Conservation (phyloP, 768 basidiomycete species). For the Postia placenta region DNA sequence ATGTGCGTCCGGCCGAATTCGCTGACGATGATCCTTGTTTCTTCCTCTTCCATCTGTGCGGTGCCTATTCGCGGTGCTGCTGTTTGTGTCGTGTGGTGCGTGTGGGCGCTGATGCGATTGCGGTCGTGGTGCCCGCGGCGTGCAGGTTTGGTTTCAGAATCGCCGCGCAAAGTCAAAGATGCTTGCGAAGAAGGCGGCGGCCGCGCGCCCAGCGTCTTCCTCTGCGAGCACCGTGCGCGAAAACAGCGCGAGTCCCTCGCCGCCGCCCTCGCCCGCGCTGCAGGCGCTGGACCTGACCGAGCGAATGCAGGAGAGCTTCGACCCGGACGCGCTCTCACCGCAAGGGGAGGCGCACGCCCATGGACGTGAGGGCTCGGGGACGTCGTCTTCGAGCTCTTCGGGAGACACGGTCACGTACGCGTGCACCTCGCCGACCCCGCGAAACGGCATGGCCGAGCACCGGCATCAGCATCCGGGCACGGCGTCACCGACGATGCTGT, state of each 20-base stretch:
- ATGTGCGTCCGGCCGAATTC: neutral
- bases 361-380: neutral
- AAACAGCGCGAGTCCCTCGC: constrained; percentile 3
- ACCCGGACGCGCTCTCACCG: neutral
- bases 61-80: constrained; percentile 28
- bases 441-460: too few relatives aligned
- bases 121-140: constrained; percentile 4
- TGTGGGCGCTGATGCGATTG: constrained; percentile 32
- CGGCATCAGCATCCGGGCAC: too few relatives aligned
- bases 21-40: neutral
- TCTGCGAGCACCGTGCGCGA: neutral
- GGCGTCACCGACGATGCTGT: neutral
- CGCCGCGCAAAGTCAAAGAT: constrained; percentile 85
- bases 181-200: constrained; percentile 41
- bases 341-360: neutral
- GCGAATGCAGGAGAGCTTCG: too few relatives aligned
- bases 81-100: constrained; percentile 69
- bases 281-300: too few relatives aligned
- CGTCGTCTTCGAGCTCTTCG: neutral
- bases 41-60: neutral
- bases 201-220: neutral
- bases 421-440: neutral
- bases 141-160: constrained; percentile 2
- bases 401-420: neutral
- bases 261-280: constrained; percentile 6